Conservation (phyloP, 169 alveolate species). For the Eimeria acervulina region DNA sequence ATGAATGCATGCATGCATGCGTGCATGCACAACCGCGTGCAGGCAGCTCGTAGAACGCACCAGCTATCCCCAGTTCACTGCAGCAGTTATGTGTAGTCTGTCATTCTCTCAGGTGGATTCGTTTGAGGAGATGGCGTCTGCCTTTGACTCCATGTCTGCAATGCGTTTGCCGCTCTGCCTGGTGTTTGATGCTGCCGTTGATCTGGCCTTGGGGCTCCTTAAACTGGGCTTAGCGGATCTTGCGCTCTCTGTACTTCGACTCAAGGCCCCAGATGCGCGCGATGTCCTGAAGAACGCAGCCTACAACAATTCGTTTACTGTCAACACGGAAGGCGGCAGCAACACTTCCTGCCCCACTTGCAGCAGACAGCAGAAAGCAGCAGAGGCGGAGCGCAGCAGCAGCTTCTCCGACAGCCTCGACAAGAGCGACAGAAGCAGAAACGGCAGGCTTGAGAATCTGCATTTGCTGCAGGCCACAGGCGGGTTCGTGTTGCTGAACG, state of each 20-base stretch:
- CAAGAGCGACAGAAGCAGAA: neutral
- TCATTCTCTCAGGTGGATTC: slow-evolving; percentile 45
- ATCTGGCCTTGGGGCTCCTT: slow-evolving; percentile 29
- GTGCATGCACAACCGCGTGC: neutral
- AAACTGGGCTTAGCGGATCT: slow-evolving; percentile 53
- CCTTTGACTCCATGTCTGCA: slow-evolving; percentile 46
- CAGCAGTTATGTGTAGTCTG: neutral
- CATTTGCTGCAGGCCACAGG: slow-evolving; percentile 61
- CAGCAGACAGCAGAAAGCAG: slow-evolving; percentile 27
- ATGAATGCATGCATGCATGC: neutral
- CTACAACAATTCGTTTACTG: neutral
- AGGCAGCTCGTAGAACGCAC: neutral
- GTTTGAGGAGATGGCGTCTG: slow-evolving; percentile 17
- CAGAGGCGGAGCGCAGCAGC: slow-evolving; percentile 11
- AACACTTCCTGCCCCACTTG: neutral
- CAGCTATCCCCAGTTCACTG: neutral
- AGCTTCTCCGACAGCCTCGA: neutral
- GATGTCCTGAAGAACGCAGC: neutral
- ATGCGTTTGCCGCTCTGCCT: slow-evolving; percentile 28
- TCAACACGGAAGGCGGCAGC: neutral
- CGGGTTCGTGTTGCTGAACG: slow-evolving; percentile 21
- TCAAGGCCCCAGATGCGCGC: slow-evolving; percentile 32
- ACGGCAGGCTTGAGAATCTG: neutral
- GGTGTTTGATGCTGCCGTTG: slow-evolving; percentile 41
- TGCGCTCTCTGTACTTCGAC: slow-evolving; percentile 5